These are phyloP conservation scores for Lentinus tigrinus DNA, from an alignment of 768 basidiomycete genomes.

Conservation along the genomic window DNA sequence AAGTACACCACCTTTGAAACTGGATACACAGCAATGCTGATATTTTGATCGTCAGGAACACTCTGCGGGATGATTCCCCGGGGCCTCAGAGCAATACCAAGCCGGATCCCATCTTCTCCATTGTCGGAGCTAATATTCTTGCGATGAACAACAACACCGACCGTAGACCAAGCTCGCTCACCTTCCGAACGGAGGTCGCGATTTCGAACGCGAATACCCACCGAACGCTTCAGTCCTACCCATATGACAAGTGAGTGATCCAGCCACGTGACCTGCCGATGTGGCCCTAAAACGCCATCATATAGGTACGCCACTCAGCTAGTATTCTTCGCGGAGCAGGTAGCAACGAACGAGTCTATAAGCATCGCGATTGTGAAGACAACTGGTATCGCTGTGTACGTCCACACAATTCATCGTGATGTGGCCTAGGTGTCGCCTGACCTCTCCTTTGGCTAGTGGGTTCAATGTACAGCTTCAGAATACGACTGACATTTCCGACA, in stretches of 20 bases:
- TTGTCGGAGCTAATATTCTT: constrained; percentile 9
- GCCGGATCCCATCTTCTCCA: constrained; percentile 11
- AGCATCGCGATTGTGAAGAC: constrained; percentile 10
- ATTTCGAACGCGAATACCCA: constrained; percentile 10
- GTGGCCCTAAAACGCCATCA: no score
- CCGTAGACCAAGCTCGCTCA: constrained; percentile 6
- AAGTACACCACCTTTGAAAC: not conserved
- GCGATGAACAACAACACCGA: constrained; percentile 5
- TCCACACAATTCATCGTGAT: not conserved
- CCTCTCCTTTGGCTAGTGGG: constrained; percentile 8
- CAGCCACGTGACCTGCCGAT: not conserved
- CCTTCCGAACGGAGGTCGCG: constrained; percentile 14
- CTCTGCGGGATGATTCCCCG: not conserved
- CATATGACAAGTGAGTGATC: constrained; percentile 16
- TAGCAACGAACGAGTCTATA: constrained; percentile 7
- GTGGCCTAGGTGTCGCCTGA: no score
- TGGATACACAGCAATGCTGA: no score
- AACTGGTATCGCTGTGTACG: constrained; percentile 16
- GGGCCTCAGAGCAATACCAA: not conserved
- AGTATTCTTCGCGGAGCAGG: constrained; percentile 9
- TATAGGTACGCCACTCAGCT: constrained; percentile 9
- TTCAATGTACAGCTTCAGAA: constrained; percentile 15
- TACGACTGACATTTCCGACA: constrained; percentile 3
- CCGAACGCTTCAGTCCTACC: constrained; percentile 16
- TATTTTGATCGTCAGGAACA: not conserved